Evolutionary conservation across 257 asterid species (phyloP).

Genomic region (Nicotiana tomentosiformis): DNA sequence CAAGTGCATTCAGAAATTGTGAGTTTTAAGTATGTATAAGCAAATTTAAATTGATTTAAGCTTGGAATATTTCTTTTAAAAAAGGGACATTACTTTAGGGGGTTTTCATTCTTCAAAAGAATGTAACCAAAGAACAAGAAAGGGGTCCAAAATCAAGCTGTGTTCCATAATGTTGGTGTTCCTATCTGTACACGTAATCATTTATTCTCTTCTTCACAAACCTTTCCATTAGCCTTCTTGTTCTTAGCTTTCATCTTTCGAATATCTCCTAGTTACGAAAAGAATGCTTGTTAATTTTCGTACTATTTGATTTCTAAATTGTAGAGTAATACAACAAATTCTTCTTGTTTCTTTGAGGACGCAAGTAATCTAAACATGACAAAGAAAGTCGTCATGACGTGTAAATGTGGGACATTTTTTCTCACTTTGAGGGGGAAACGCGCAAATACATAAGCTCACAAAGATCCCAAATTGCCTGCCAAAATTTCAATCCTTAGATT

Average conservation of each 20-base stretch:
- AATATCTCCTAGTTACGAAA: background rate
- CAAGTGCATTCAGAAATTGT: background rate
- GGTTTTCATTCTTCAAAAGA: background rate
- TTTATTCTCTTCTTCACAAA: too few relatives aligned
- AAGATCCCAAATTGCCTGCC: background rate
- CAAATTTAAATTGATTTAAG: background rate
- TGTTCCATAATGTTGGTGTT: conserved; percentile 2
- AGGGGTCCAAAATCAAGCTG: conserved; percentile 8
- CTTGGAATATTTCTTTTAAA: background rate
- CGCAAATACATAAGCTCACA: background rate
- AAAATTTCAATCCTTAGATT: background rate
- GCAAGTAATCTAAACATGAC: background rate
- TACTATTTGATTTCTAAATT: background rate
- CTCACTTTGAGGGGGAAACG: background rate
- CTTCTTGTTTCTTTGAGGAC: background rate
- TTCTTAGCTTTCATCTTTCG: background rate
- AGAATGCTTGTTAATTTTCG: background rate
- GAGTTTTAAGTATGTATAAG: background rate
- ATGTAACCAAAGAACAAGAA: background rate
- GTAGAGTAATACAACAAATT: background rate
- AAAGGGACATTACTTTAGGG: background rate
- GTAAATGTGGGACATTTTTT: background rate
- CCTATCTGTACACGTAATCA: background rate
- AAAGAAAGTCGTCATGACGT: background rate
- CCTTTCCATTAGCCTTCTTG: background rate